Evolutionary conservation across 441 rosid species (phyloP), one percentile per base, ranked within the genome.

Genomic region (Isatis lusitanica): DNA sequence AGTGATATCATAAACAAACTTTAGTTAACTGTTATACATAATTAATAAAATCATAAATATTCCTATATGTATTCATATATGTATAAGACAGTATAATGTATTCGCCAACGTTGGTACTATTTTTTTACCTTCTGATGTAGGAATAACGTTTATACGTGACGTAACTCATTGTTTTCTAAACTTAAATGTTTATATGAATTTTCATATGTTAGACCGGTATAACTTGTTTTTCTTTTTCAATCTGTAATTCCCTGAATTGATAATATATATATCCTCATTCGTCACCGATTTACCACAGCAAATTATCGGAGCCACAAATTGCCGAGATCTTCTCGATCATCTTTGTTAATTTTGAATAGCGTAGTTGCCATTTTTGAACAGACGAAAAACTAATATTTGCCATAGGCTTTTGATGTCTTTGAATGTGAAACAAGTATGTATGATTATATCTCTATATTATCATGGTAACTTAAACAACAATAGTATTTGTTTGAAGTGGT

Each of bases 401-500:
- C 30, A 31, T 16, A 65, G 69, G 56, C 63, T 17, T 71, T 77
- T 33, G 56, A 28, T 77, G 51, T 71, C 77, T 59, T 65, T 59
- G 80, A 43, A 61, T 71, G 69, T 66, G 69, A 66, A 77, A 60
- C 76, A 77, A 71, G 80, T 52, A 60, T 77, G 46, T 52, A 77
- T 59, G 80, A 76, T 70, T 51, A 21, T 66, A 65, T 53, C 35
- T 69, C 44, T 13, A 60, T 30, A 39, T 50, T 66, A 71, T 76
- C 63, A 71, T 77, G 73, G 68, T 71, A 71, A 71, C 77, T 77
- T 77, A 66, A 71, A 52, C 17, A 59, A 15, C 28, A 76, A 65
- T 66, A 65, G 66, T 11, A 56, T 8, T 1, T 24, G 30, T 51
- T 30, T 13, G 71, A 61, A 64, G 62, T 70, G 4, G 6, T 62